These are phyloP conservation scores for Dissoconium aciculare DNA, from an alignment of 2,329 filamentous ascomycete genomes.

Conservation along the genomic window DNA sequence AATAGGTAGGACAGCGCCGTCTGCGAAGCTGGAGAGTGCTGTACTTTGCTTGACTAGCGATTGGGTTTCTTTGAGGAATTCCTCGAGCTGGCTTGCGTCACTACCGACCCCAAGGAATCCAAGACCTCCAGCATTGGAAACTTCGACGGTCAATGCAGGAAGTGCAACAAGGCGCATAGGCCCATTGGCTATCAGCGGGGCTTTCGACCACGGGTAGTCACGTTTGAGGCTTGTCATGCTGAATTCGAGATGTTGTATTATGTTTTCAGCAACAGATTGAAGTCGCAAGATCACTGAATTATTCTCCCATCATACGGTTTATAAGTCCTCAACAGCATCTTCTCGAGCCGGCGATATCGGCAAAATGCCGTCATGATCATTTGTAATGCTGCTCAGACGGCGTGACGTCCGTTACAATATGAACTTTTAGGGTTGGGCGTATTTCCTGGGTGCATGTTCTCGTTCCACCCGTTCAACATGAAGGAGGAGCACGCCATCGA, in stretches of 20 bases:
- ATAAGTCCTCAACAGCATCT: too few species aligned
- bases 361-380: too few species aligned
- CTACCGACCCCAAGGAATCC: slow-evolving; percentile 34
- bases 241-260: not conserved
- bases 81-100: slow-evolving; percentile 24
- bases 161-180: slow-evolving; percentile 54
- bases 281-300: too few species aligned
- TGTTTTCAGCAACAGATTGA: slow-evolving; percentile 1
- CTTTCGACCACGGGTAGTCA: slow-evolving; percentile 44
- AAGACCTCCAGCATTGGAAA: slow-evolving; percentile 40
- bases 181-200: slow-evolving; percentile 45
- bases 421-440: too few species aligned
- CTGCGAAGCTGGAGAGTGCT: slow-evolving; percentile 13
- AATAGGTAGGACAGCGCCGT: slow-evolving; percentile 29
- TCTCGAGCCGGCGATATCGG: too few species aligned
- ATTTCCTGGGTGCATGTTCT: too few species aligned
- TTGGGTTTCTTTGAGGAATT: slow-evolving; percentile 19
- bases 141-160: slow-evolving; percentile 42
- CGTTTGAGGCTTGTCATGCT: slow-evolving; percentile 13
- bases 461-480: too few species aligned
- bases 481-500: too few species aligned
- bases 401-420: too few species aligned
- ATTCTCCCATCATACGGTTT: too few species aligned
- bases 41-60: not conserved
- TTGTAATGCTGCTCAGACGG: too few species aligned